Evolutionary conservation across 2,329 filamentous ascomycete species (phyloP).

Genomic region (Coniella lustricola): DNA sequence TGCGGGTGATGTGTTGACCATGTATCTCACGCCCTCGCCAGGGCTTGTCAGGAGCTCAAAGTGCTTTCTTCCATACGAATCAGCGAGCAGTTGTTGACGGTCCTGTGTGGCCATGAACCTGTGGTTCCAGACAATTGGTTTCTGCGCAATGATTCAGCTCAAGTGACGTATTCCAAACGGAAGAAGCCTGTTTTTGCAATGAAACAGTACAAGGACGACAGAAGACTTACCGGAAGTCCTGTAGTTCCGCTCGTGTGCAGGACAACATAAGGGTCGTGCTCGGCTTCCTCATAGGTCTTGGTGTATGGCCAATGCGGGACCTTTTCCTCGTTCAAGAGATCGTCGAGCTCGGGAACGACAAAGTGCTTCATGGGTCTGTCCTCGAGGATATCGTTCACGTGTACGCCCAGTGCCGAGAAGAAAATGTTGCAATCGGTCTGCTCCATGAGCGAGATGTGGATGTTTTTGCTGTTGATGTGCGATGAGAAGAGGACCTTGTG

Average conservation of each 20-base stretch:
- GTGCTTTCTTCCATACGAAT: constrained; percentile 15
- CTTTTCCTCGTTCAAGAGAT: constrained; percentile 7
- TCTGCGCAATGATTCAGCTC: constrained; percentile 1
- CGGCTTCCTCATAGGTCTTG: constrained; percentile 19
- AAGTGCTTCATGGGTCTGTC: constrained; percentile 15
- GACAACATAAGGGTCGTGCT: constrained; percentile 16
- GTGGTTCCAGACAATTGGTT: constrained; percentile 16
- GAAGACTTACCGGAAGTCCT: constrained; percentile 17
- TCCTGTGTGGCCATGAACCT: constrained; percentile 9
- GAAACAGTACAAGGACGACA: not conserved
- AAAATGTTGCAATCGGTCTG: constrained; percentile 17
- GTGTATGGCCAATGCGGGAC: constrained; percentile 18
- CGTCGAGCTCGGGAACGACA: constrained; percentile 17
- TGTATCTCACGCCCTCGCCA: constrained; percentile 14
- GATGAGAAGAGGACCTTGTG: constrained; percentile 20
- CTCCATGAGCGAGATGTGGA: constrained; percentile 19
- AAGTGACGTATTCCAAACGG: not conserved
- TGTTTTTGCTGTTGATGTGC: constrained; percentile 17
- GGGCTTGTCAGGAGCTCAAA: constrained; percentile 4
- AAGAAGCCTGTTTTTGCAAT: too few relatives aligned
- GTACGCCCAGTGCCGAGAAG: constrained; percentile 15
- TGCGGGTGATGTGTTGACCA: constrained; percentile 17
- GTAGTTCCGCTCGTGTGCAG: constrained; percentile 21
- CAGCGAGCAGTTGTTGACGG: constrained; percentile 11
- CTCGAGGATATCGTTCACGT: constrained; percentile 17